Conservation (phyloP, 257 asterid species). For the Solanum acaule region DNA sequence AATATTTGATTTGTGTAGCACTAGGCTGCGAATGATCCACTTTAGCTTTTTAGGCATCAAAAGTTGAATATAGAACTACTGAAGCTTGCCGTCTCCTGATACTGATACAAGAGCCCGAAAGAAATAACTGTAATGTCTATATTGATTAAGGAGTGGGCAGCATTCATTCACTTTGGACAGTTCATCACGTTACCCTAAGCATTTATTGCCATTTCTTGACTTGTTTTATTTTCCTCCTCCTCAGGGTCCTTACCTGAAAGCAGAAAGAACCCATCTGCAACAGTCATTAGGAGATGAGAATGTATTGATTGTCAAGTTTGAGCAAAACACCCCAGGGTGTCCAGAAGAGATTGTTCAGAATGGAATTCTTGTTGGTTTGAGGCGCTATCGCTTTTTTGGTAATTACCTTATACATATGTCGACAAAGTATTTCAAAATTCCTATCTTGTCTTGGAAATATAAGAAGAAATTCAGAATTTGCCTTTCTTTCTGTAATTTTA, state of each 20-base stretch:
- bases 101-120: neutral
- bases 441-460: neutral
- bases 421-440: neutral
- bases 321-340: constrained; percentile 14
- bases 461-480: neutral
- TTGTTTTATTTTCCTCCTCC: neutral
- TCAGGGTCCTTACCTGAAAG: constrained; percentile 71
- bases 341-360: constrained; percentile 22
- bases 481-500: neutral
- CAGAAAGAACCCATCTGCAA: constrained; percentile 59
- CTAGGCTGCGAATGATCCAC: neutral
- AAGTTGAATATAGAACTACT: neutral
- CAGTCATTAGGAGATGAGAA: constrained; percentile 63
- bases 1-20: neutral
- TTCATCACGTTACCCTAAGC: neutral
- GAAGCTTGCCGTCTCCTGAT: neutral
- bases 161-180: neutral
- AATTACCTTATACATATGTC: constrained; percentile 4
- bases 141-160: neutral
- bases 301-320: constrained; percentile 54
- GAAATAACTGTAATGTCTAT: neutral
- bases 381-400: constrained; percentile 69
- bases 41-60: neutral
- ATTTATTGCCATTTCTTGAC: neutral
- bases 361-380: constrained; percentile 67